Base-by-base conservation (phyloP, 78 protist species). In the Dictyostelium discoideum region DNA sequence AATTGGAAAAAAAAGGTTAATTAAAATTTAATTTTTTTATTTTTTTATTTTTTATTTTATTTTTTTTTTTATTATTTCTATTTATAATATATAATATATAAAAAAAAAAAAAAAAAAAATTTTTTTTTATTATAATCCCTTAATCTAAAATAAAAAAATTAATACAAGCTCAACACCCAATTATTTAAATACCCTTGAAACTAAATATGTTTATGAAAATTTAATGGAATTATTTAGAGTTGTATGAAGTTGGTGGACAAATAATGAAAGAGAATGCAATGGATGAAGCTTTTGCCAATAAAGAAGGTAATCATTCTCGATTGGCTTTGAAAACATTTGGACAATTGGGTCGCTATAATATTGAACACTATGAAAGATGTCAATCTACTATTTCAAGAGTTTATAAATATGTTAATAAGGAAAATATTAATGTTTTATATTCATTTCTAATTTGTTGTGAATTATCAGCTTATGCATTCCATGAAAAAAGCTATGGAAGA, bases 381-480 rank as follows among this genome's bases (percentile, higher is more conserved):
- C 26, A 48, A 48, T 13, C 22, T 14, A 24, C 5, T 8, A n/a
- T 81, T n/a, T 16, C 24, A 24, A 48, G 16, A 3, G 50, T 81
- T 20, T 48, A 81, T 50, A 22, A 13, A 22, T 48, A 48, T 48
- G 32, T 81, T 1, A 48, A n/a, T 50, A 18, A 26, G 11, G 72
- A 81, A 0, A 48, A 48, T 2, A 81, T 48, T 3, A 42, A 81
- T 24, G 72, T 81, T 26, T 8, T 81, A 10, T 81, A 81, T 50
- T 11, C 85, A 22, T 48, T 81, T 40, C 13, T 81, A 22, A 22
- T 81, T 26, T 81, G 85, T 50, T 50, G 63, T 26, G 85, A 81
- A 48, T 48, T 48, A 0, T 6, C 72, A 4, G 0, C 7, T 22
- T 81, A 10, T 16, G 2, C 50, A 8, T 81, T 81, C 16, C 26